Percentiles rank a stretch among this genome's conserved stretches.
Conservation (phyloP, 164 flowering plant genomes). For the Cinnamomum chago region DNA sequence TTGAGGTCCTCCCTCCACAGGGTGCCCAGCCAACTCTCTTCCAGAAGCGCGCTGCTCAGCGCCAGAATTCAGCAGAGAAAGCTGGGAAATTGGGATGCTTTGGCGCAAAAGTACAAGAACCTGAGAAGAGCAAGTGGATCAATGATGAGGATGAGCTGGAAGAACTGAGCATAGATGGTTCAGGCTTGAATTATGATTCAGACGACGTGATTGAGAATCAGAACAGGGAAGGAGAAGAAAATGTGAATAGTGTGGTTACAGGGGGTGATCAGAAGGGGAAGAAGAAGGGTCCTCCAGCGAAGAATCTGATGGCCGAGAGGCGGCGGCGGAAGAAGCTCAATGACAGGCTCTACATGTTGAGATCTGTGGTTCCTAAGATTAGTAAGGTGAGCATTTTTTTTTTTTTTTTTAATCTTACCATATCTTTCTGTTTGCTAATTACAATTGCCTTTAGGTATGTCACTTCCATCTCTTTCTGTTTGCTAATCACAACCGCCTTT, state of each 20-base stretch:
- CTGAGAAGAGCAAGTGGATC: conserved; percentile 26
- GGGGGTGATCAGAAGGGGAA: conserved; percentile 78
- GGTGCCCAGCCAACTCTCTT: conserved; percentile 69
- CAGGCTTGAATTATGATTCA: conserved; percentile 72
- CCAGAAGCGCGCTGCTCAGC: conserved; percentile 63
- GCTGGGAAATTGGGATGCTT: neutral
- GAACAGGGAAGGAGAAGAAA: conserved; percentile 26
- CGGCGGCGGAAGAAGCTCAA: conserved; percentile 93
- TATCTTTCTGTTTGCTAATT: neutral
- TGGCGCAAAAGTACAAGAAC: conserved; percentile 2
- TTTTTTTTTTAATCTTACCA: neutral
- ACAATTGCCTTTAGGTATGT: neutral
- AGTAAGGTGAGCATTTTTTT: conserved; percentile 57
- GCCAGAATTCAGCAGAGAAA: conserved; percentile 36
- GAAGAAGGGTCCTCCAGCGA: conserved; percentile 90
- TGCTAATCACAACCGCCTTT: neutral
- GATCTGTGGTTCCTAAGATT: conserved; percentile 92
- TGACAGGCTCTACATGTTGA: conserved; percentile 88
- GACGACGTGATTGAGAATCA: conserved; percentile 45
- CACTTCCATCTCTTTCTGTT: neutral
- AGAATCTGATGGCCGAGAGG: conserved; percentile 95
- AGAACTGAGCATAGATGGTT: conserved; percentile 53
- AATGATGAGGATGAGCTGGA: conserved; percentile 50
- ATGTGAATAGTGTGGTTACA: conserved; percentile 41
- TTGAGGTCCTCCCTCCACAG: conserved; percentile 44